Base-by-base conservation (phyloP, 2,329 filamentous ascomycete species). In the Hirsutella minnesotensis region DNA sequence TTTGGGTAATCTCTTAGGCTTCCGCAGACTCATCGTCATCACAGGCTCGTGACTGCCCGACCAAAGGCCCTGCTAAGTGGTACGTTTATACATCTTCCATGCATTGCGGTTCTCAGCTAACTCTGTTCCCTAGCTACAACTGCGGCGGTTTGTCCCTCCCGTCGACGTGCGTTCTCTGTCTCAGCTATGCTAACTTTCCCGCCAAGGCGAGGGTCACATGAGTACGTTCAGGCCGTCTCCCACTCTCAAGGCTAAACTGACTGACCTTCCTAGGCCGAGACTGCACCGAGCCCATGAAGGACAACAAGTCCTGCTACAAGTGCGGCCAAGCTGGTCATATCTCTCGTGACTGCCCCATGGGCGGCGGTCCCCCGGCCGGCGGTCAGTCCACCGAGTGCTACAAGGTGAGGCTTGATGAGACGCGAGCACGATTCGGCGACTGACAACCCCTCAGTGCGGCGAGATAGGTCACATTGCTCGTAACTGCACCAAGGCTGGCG, bases 401-500 rank as follows among this genome's bases (percentile, higher is more conserved):
- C 81, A 95, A 95, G 73, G 74, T 69, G 55, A 42, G 61, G 43
- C 5, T 9, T 9, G 12, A 10, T 33, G 8, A 38, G 20, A 9
- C 5, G 8, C 22, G 15, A 9, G 12, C 15, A 12, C 18, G 2
- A n/a, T 13, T 5, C n/a, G 29, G 29, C 22, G 15, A 16, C 42
- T 46, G 36, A 44, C 47, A 18, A 29, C 9, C n/a, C n/a, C 27
- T 9, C 19, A 81, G 83, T 98, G 92, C 69, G 89, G 89, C 50
- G 86, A 95, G 73, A 76, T 88, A 53, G 92, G 92, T 47, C 92
- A 96, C 76, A 95, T 96, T 65, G 90, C 92, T 55, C 87, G 85
- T 56, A 88, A 88, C 76, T 92, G 86, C 79, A 72, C 77, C 58
- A 78, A 86, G 68, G 74, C 74, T 46, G 73, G 73, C 46, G 30